Base-by-base conservation (phyloP, 306 rosid genomes). In the Casuarina equisetifolia region DNA sequence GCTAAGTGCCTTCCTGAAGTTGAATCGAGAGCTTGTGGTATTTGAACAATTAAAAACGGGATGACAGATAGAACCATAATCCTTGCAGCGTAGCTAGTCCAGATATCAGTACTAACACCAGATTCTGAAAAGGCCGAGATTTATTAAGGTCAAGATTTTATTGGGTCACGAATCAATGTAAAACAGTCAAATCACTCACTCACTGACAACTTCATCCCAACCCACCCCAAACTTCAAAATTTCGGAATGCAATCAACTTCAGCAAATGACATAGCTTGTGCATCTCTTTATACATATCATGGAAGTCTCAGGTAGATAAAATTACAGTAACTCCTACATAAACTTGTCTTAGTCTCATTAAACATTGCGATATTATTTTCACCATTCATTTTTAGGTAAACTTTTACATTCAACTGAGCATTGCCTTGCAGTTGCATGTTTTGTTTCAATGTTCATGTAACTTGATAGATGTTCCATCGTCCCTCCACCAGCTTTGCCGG, bases 91-190 rank as follows among this genome's bases (percentile, higher is more conserved):
- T 92, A 96, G 73, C 88, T 86, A 72, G 99, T 92, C 99, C 97
- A 92, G 66, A 91, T 90, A 84, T 96, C 99, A 59, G 98, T 92
- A 72, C 97, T 91, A 70, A 96, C 89, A 74, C 99, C 99, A 88
- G 99, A 91, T 75, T 91, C 99, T 96, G 90, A 84, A 86, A 59
- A 73, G 10, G 39, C 5, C 48, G 78, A 82, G 43, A 79, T 42
- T 76, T 64, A 25, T 25, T 25, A 25, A 25, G 32, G 2, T 6
- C 48, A 76, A 82, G 43, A 79, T 42, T 76, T 64, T 48, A 51
- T 77, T 57, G 50, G 36, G 32, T 75, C 4, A 74, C 54, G 58
- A 43, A 52, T 74, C 68, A 48, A 19, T 2, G 63, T 74, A 73
- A 35, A 51, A 49, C 51, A 75, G 16, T n/a, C 2, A 76, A 25